Evolutionary conservation across 2,329 filamentous ascomycete genomes (phyloP), one percentile per base, ranked within the genome.

Genomic region (Orbilia javanica): DNA sequence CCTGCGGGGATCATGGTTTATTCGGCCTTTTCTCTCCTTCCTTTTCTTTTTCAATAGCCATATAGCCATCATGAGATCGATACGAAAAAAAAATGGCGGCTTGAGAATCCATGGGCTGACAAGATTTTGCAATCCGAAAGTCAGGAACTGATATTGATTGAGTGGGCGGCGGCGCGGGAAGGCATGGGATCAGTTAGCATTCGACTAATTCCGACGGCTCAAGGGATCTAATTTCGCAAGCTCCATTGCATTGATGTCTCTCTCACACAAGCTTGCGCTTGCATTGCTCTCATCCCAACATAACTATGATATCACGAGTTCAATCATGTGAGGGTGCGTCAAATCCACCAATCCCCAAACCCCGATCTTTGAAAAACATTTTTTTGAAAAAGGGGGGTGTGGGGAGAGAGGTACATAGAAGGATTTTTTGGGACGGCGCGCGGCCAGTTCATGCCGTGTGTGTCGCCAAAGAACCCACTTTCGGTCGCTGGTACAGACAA

Each of bases 1-100:
- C 55, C 31, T 46, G 52, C 70, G 52, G 31, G 70, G 70, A 67
- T 74, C 62, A 36, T 52, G 63, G 70, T 62, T n/a, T 73, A 66
- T 73, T 66, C 48, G 69, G 69, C 50, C 66, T 52, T 48, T 50
- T 50, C 36, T n/a, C n/a, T n/a, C n/a, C n/a, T n/a, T n/a, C n/a
- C n/a, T n/a, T n/a, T n/a, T n/a, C n/a, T n/a, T n/a, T n/a, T n/a
- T n/a, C n/a, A n/a, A n/a, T n/a, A n/a, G n/a, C n/a, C n/a, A n/a
- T 13, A 20, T 57, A 20, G n/a, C n/a, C 15, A 48, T 64, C 46
- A 71, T 53, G 44, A 71, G 60, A 62, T 62, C 53, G 42, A 31
- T 62, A 27, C n/a, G 20, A 52, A 42, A 29, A 18, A 10, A 7
- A 25, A 67, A 53, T 53, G 44, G 20, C 7, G 29, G 20, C 20